A percentile compares a stretch with the other conserved stretches of the same genome.
Conservation (phyloP, 805 yeast species). For the Yueomyces sp. region DNA sequence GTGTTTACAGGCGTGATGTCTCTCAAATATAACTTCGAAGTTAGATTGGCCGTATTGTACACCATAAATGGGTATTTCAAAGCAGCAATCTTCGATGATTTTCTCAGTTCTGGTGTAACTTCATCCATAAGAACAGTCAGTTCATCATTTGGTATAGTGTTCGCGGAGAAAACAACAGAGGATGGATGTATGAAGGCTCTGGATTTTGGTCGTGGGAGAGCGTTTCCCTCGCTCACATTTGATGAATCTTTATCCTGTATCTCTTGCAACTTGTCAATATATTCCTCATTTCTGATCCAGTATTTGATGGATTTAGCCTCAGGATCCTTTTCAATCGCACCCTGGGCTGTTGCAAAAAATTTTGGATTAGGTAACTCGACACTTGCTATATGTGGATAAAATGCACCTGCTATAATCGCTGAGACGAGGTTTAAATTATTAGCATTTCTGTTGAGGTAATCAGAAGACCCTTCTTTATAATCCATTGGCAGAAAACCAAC, state of each 20-base stretch:
- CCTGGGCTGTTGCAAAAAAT: constrained; percentile 52
- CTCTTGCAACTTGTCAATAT: constrained; percentile 21
- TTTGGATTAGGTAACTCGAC: constrained; percentile 76
- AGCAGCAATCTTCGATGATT: constrained; percentile 21
- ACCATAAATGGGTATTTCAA: constrained; percentile 48
- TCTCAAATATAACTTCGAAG: constrained; percentile 55
- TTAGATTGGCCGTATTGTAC: constrained; percentile 44
- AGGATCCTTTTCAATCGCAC: constrained; percentile 76
- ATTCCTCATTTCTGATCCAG: constrained; percentile 58
- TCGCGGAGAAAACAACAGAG: constrained; percentile 51
- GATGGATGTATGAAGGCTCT: constrained; percentile 83
- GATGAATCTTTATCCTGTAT: constrained; percentile 1
- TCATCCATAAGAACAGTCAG: constrained; percentile 11
- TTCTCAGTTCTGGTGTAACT: constrained; percentile 7
- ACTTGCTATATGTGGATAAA: constrained; percentile 71
- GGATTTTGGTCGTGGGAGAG: constrained; percentile 36
- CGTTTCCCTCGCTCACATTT: constrained; percentile 1
- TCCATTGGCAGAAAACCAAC: constrained; percentile 58
- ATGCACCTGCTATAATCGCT: constrained; percentile 65
- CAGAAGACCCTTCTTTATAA: constrained; percentile 24
- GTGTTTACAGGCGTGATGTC: constrained; percentile 73
- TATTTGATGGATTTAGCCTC: constrained; percentile 62
- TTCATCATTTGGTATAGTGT: constrained; percentile 16
- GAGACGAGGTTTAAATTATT: constrained; percentile 39
- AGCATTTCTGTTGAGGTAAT: constrained; percentile 36